phyloP scores from a whole-genome alignment of 2,329 filamentous ascomycete genomes.

The Cladosporium velox region DNA sequence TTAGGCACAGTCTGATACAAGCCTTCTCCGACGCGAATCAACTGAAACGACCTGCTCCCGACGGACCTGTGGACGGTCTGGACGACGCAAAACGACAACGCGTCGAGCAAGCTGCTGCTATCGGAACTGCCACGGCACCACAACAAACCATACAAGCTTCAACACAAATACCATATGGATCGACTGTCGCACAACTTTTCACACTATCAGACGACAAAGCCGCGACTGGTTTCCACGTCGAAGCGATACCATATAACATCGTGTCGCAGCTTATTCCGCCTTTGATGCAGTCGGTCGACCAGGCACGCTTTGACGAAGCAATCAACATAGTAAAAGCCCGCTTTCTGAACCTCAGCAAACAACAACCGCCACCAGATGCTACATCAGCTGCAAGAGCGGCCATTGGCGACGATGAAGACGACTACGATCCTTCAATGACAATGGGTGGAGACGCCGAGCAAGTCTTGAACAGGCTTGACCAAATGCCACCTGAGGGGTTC shows the following conservation, averaged over 20 bases:
- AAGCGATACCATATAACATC: constrained; percentile 72
- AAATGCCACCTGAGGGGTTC: constrained; percentile 53
- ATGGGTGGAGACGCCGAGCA: constrained; percentile 76
- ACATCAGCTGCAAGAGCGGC: constrained; percentile 37
- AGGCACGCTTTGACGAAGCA: constrained; percentile 68
- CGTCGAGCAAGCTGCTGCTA: constrained; percentile 55
- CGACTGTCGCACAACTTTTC: constrained; percentile 80
- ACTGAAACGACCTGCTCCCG: constrained; percentile 70
- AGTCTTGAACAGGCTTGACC: constrained; percentile 74
- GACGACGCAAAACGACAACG: constrained; percentile 82
- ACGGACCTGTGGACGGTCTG: constrained; percentile 69
- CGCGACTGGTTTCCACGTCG: constrained; percentile 79
- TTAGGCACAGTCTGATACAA: constrained; percentile 76
- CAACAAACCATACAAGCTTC: constrained; percentile 40
- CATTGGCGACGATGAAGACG: constrained; percentile 70
- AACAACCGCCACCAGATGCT: constrained; percentile 30
- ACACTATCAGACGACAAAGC: constrained; percentile 77
- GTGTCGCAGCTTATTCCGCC: constrained; percentile 80
- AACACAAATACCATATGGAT: constrained; percentile 67
- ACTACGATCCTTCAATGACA: constrained; percentile 88
- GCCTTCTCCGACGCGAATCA: constrained; percentile 73
- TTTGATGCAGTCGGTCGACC: constrained; percentile 72
- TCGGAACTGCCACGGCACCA: constrained; percentile 27
- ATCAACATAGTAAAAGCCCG: constrained; percentile 60
- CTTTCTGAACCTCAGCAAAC: constrained; percentile 42